Conservation (phyloP, 1,284 basidiomycete genomes). For the Rhodotorula glutinis region DNA sequence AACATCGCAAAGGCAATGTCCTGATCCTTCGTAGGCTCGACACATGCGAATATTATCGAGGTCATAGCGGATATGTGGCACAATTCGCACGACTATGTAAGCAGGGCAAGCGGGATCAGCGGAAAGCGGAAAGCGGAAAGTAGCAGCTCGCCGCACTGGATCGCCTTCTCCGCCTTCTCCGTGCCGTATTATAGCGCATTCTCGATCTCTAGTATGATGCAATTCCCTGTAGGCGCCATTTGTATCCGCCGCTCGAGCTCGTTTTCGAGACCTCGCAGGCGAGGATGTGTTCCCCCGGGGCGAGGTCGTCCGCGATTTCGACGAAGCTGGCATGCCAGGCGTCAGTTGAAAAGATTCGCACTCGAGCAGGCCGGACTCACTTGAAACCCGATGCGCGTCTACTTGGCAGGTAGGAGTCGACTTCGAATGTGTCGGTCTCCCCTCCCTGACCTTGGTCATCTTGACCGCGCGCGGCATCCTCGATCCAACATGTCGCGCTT, state of each 20-base stretch:
- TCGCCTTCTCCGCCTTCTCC: too few species aligned
- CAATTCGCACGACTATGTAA: too few species aligned
- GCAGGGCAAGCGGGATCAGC: too few species aligned
- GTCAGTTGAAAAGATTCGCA: too few species aligned
- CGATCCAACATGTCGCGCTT: slow-evolving; percentile 25
- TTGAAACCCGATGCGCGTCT: slow-evolving; percentile 12
- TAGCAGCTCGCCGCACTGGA: too few species aligned
- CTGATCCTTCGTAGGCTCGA: too few species aligned
- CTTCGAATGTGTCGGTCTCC: not conserved
- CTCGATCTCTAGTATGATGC: not conserved
- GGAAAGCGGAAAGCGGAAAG: too few species aligned
- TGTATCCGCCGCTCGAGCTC: slow-evolving; percentile 18
- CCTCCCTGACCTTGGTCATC: not conserved
- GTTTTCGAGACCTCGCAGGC: slow-evolving; percentile 24
- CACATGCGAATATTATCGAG: not conserved
- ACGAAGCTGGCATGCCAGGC: slow-evolving; percentile 6
- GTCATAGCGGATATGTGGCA: too few species aligned
- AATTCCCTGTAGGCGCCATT: slow-evolving; percentile 25
- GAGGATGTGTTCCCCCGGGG: slow-evolving; percentile 20
- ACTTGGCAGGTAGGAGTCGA: slow-evolving; percentile 12
- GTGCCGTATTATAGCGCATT: too few species aligned
- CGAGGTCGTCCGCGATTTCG: slow-evolving; percentile 12
- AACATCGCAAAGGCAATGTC: too few species aligned
- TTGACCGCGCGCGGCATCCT: slow-evolving; percentile 4
- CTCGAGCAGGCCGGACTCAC: not conserved